A percentile compares a stretch with the other conserved stretches of the same genome.
phyloP scores from a whole-genome alignment of 352 stramenopile species.

The Halophytophthora batemanensis region DNA sequence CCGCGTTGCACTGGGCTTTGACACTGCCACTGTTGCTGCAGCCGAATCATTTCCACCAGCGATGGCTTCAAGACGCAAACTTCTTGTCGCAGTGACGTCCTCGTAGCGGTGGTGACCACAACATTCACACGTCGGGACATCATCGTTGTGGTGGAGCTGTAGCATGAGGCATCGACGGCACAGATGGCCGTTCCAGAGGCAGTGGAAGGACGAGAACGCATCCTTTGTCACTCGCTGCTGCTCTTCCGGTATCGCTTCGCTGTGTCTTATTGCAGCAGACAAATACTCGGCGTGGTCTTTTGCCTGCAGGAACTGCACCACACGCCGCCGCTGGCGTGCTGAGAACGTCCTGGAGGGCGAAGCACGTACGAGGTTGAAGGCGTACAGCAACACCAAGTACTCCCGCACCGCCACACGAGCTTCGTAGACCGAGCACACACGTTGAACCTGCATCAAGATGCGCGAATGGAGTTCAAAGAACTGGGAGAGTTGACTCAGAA shows the following conservation, averaged over 20 bases:
- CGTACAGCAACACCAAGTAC: constrained; percentile 36
- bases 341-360: constrained; percentile 27
- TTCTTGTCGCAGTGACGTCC: constrained; percentile 22
- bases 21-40: background rate
- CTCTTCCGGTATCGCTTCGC: constrained; percentile 1
- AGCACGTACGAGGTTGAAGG: constrained; percentile 23
- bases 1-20: background rate
- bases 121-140: constrained; percentile 13
- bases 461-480: constrained; percentile 30
- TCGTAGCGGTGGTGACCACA: constrained; percentile 36
- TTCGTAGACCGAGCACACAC: constrained; percentile 30
- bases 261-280: background rate
- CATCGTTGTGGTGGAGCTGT: background rate
- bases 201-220: constrained; percentile 47
- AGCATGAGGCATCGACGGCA: constrained; percentile 45
- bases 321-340: constrained; percentile 20
- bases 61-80: constrained; percentile 1
- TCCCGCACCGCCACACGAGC: constrained; percentile 25
- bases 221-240: background rate
- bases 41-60: background rate
- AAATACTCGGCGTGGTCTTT: constrained; percentile 19
- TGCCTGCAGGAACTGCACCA: constrained; percentile 17
- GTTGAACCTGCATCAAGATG: constrained; percentile 21
- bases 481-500: constrained; percentile 28
- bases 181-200: constrained; percentile 33